phyloP scores from a whole-genome alignment of 2,329 filamentous ascomycete species.

The Akanthomyces muscarius region DNA sequence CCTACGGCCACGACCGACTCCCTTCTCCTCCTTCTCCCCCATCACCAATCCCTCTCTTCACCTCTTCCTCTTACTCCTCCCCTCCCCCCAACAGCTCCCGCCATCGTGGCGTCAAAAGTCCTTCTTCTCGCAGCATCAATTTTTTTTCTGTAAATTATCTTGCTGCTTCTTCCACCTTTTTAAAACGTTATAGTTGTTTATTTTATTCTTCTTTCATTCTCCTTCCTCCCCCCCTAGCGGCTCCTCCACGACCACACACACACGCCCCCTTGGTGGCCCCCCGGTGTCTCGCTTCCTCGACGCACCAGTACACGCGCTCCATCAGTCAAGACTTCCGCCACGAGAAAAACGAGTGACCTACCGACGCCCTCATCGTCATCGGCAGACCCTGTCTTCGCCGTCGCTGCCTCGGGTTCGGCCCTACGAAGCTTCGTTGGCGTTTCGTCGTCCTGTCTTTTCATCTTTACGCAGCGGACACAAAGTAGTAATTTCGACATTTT shows the following conservation, averaged over 20 bases:
- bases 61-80: neutral
- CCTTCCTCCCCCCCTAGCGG: conserved; percentile 1
- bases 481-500: conserved; percentile 2
- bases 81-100: neutral
- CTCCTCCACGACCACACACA: neutral
- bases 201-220: conserved; percentile 7
- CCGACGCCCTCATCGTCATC: neutral
- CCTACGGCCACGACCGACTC: too few species aligned
- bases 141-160: conserved; percentile 13
- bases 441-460: neutral
- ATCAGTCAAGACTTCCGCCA: neutral
- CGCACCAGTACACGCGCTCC: neutral
- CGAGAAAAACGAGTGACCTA: neutral
- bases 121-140: conserved; percentile 11
- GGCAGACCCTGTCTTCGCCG: neutral
- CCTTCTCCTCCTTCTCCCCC: neutral
- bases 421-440: neutral
- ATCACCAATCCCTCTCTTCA: neutral
- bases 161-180: neutral
- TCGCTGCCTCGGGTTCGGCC: neutral
- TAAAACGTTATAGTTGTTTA: conserved; percentile 10
- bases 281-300: conserved; percentile 7
- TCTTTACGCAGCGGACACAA: neutral
- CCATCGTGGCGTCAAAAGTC: conserved; percentile 14
- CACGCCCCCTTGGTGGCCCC: neutral